phyloP scores from a whole-genome alignment of 805 yeast species.

The Saccharomycopsis fibuligera region DNA sequence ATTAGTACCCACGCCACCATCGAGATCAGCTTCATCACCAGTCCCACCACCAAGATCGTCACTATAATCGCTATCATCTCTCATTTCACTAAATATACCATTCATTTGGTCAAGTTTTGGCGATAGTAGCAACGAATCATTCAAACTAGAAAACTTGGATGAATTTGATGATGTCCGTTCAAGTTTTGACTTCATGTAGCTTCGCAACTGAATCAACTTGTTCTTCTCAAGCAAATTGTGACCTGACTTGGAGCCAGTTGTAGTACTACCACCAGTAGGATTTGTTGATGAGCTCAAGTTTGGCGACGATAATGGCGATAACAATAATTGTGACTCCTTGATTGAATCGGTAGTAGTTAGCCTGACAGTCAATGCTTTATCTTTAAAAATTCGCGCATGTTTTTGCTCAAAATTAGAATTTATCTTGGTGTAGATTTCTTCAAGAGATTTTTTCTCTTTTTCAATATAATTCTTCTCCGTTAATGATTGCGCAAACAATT shows the following conservation, averaged over 20 bases:
- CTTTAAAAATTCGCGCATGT: slow-evolving; percentile 32
- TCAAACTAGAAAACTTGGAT: slow-evolving; percentile 22
- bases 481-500: slow-evolving; percentile 64
- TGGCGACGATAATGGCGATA: slow-evolving; percentile 17
- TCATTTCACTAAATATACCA: slow-evolving; percentile 19
- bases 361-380: slow-evolving; percentile 30
- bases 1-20: background rate
- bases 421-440: slow-evolving; percentile 41
- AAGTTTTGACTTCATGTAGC: slow-evolving; percentile 48
- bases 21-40: slow-evolving; percentile 1
- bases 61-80: slow-evolving; percentile 1
- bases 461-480: slow-evolving; percentile 64
- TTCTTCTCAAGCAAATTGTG: slow-evolving; percentile 31
- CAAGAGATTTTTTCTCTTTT: slow-evolving; percentile 62
- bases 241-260: background rate
- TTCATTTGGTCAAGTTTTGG: slow-evolving; percentile 19
- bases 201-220: slow-evolving; percentile 46
- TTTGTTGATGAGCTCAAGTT: slow-evolving; percentile 1
- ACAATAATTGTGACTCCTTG: slow-evolving; percentile 14
- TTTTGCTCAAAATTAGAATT: slow-evolving; percentile 40
- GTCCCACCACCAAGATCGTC: background rate
- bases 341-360: slow-evolving; percentile 20
- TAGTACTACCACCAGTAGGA: background rate
- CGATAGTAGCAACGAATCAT: slow-evolving; percentile 14
- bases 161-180: slow-evolving; percentile 37